Conservation (phyloP, 176 grass and related monocot genomes). For the Ensete glaucum region DNA sequence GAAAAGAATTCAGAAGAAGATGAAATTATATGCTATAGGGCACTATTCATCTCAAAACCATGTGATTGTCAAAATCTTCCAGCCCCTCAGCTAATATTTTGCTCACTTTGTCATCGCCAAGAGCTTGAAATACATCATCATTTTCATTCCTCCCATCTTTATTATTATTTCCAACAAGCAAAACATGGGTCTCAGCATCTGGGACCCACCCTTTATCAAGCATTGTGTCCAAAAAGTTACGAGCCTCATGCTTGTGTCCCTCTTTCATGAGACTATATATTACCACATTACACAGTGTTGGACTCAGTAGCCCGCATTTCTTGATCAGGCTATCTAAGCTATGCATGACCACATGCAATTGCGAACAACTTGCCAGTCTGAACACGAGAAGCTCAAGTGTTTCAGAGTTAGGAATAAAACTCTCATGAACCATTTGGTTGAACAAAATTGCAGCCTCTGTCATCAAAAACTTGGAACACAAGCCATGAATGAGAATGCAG, state of each 20-base stretch:
- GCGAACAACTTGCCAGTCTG: slow-evolving; percentile 30
- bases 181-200: slow-evolving; percentile 43
- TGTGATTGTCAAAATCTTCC: slow-evolving; percentile 5
- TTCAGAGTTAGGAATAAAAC: slow-evolving; percentile 38
- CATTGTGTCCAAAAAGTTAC: slow-evolving; percentile 58
- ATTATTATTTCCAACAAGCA: slow-evolving; percentile 29
- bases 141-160: slow-evolving; percentile 14
- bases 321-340: slow-evolving; percentile 37
- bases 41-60: neutral
- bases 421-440: slow-evolving; percentile 46
- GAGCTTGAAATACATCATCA: slow-evolving; percentile 15
- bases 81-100: slow-evolving; percentile 50
- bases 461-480: slow-evolving; percentile 32
- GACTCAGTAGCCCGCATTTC: slow-evolving; percentile 22
- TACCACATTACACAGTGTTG: slow-evolving; percentile 42
- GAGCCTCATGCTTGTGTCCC: slow-evolving; percentile 39
- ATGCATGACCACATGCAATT: slow-evolving; percentile 36
- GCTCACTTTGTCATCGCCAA: slow-evolving; percentile 33
- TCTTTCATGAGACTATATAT: slow-evolving; percentile 53
- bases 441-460: slow-evolving; percentile 34
- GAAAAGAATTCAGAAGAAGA: neutral
- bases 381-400: slow-evolving; percentile 40
- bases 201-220: slow-evolving; percentile 58
- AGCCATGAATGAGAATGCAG: slow-evolving; percentile 31
- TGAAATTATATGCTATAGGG: neutral